Evolutionary conservation across 179 eudicot species (phyloP), one percentile per base, ranked within the genome.

Genomic region (Amaranthus tricolor): DNA sequence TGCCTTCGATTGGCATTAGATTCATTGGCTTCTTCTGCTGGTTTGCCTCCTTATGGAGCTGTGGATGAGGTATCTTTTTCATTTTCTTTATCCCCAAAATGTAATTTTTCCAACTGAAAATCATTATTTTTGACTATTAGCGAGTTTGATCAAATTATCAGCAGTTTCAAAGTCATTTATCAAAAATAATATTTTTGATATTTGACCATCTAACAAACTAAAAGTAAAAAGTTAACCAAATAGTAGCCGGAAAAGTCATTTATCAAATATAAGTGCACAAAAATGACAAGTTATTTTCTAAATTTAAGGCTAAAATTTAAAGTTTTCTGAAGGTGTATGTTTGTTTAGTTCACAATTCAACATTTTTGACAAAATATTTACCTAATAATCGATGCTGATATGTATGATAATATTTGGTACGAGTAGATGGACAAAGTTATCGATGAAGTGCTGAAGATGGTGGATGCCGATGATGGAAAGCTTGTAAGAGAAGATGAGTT

Each of bases 1-100:
- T 82, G 78, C 74, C 81, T 92, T 70, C 83, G 87, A 0, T 67
- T 83, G 62, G 96, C 88, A 0, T 84, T 94, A 72, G 96, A 89
- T 82, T 73, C 79, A 0, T 24, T 92, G 75, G 97, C 94, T 19
- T 87, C 97, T 8, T 84, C 96, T 15, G 96, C 96, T 58, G 96
- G 91, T 65, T 87, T 92, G 75, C 98, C 98, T 68, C 95, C 98
- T 0, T 76, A 84, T 62, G 97, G 97, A 53, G 96, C 92, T 50
- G 72, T 90, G 66, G 82, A 85, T 55, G 86, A 90, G 97, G 98
- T 94, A 85, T 50, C 15, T 31, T 59, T 9, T 20, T 40, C 13
- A 59, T 16, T 60, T 56, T 57, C 12, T 31, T 58, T 51, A 10
- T 44, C 56, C 15, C 56, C 10, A 9, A 53, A 14, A 9, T 4